These are phyloP conservation scores for Fusarium temperatum DNA, from an alignment of 2,329 filamentous ascomycete species.

Conservation along the genomic window DNA sequence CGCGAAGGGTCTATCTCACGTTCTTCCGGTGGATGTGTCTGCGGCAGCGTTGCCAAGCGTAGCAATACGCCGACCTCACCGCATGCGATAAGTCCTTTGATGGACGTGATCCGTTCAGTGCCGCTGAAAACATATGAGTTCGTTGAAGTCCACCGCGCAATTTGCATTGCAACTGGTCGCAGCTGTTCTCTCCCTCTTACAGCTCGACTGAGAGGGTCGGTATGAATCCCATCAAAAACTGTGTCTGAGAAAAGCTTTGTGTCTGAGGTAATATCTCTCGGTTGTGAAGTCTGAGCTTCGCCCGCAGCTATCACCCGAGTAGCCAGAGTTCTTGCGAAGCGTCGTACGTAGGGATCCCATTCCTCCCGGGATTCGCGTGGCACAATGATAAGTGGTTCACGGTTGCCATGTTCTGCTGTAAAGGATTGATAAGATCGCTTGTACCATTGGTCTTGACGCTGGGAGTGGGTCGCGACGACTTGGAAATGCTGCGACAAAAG, in stretches of 20 bases:
- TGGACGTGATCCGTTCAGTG: not conserved
- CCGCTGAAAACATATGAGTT: not conserved
- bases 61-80: not conserved
- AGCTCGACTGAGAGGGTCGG: not conserved
- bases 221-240: not conserved
- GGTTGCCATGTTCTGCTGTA: accelerated
- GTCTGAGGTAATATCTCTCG: accelerated
- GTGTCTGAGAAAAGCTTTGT: not conserved
- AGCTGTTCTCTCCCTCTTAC: not conserved
- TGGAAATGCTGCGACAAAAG: not conserved
- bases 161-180: conserved; percentile 1
- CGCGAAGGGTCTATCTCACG: not conserved
- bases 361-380: not conserved
- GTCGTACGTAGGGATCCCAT: not conserved
- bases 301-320: accelerated
- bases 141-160: not conserved
- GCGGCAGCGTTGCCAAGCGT: not conserved
- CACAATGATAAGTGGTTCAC: not conserved
- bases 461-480: not conserved
- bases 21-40: not conserved
- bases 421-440: conserved; percentile 7
- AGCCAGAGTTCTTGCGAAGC: not conserved
- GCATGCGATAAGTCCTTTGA: conserved; percentile 6
- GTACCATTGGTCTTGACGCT: conserved; percentile 19
- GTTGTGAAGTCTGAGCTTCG: not conserved